Conservation (phyloP, 345 rosid genomes). For the Ceriops decandra region DNA sequence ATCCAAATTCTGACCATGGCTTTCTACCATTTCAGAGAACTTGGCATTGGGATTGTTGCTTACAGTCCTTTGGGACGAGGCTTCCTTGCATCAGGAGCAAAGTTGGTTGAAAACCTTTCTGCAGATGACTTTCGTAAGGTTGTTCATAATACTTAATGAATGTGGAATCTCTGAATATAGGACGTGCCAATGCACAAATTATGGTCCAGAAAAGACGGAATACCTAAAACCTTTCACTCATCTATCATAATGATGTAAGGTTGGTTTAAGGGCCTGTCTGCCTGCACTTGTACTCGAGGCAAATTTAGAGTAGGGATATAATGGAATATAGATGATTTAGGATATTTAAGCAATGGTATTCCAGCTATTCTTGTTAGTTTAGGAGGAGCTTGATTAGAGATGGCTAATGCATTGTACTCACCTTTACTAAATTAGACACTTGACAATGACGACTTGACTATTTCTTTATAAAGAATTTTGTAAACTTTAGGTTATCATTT, state of each 20-base stretch:
- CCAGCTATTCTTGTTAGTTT: too few relatives aligned
- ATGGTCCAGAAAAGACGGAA: background rate
- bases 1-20: background rate
- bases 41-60: conserved; percentile 70
- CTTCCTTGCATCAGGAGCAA: conserved; percentile 58
- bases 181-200: background rate
- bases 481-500: background rate
- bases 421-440: too few relatives aligned
- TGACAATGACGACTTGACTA: background rate
- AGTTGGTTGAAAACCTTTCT: conserved; percentile 37
- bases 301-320: too few relatives aligned
- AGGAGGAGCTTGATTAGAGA: too few relatives aligned
- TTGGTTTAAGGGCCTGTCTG: too few relatives aligned
- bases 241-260: too few relatives aligned
- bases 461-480: background rate
- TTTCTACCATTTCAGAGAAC: conserved; percentile 42
- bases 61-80: conserved; percentile 72
- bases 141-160: background rate
- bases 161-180: background rate
- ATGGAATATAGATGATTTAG: too few relatives aligned
- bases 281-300: too few relatives aligned
- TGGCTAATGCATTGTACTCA: background rate
- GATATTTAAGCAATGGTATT: too few relatives aligned
- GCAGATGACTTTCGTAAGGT: conserved; percentile 49
- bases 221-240: background rate